Evolutionary conservation across 495 filamentous ascomycete genomes (phyloP).

Genomic region (Podospora appendiculata): DNA sequence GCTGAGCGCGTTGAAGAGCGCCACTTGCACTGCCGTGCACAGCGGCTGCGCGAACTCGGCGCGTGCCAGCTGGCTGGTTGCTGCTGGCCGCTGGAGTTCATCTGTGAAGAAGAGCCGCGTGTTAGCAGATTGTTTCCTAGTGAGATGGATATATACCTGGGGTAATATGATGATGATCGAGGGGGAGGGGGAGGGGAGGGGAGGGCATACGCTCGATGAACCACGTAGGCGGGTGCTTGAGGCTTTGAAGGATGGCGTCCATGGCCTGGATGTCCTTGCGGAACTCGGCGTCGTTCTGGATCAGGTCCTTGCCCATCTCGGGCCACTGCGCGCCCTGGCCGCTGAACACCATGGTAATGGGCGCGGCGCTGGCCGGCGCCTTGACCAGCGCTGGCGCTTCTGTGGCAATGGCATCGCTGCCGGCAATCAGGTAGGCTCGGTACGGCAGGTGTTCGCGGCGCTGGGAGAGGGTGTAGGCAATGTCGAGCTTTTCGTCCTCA

Average conservation of each 20-base stretch:
- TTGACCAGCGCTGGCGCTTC: neutral
- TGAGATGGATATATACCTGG: too few relatives aligned
- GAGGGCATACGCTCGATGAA: neutral
- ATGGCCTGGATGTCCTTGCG: neutral
- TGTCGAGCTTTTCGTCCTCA: neutral
- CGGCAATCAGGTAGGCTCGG: neutral
- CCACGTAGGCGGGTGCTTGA: neutral
- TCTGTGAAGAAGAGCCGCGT: neutral
- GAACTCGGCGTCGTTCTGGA: neutral
- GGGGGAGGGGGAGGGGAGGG: too few relatives aligned
- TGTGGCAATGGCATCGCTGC: neutral
- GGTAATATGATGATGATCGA: too few relatives aligned
- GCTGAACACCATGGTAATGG: slow-evolving; percentile 1
- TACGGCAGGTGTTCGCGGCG: neutral
- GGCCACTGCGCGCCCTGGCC: slow-evolving; percentile 25
- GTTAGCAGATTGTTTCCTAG: too few relatives aligned
- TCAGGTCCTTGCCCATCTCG: slow-evolving; percentile 16
- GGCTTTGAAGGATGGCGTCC: neutral
- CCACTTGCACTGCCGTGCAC: slow-evolving; percentile 17
- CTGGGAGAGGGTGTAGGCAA: neutral
- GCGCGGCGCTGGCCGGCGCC: neutral
- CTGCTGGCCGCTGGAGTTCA: neutral
- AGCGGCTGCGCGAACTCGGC: slow-evolving; percentile 13
- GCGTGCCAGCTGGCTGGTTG: neutral
- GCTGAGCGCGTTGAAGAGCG: slow-evolving; percentile 9